Conservation (phyloP, 1,139 yeast species). For the Kodamaea suecica region DNA sequence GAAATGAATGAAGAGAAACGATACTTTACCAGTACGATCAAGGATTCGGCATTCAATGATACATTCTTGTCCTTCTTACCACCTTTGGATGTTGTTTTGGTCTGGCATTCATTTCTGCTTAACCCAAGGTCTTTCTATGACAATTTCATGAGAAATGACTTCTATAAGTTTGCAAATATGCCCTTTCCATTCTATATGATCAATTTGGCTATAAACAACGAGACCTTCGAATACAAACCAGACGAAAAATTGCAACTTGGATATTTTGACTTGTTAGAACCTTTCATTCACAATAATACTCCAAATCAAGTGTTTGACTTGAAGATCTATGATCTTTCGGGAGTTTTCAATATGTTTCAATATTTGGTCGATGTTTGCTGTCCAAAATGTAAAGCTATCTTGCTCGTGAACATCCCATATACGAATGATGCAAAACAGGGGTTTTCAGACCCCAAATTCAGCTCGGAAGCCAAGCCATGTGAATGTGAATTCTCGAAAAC, state of each 20-base stretch:
- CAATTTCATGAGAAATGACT: constrained; percentile 21
- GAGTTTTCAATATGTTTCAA: constrained; percentile 5
- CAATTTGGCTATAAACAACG: constrained; percentile 17
- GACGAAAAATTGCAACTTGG: constrained; percentile 1
- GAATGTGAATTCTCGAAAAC: not conserved
- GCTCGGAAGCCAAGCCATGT: not conserved
- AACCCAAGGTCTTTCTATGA: constrained; percentile 27
- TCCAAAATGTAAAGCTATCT: constrained; percentile 17
- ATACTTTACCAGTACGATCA: not conserved
- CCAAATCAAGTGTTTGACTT: constrained; percentile 5
- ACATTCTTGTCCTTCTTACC: constrained; percentile 17
- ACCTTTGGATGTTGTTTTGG: constrained; percentile 34
- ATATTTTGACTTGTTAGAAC: constrained; percentile 4
- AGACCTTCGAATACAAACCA: constrained; percentile 18
- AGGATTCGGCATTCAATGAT: constrained; percentile 2
- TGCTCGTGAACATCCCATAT: constrained; percentile 15
- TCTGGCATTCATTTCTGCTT: constrained; percentile 34
- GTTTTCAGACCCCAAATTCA: constrained; percentile 19
- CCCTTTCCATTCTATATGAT: constrained; percentile 26
- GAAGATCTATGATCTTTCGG: constrained; percentile 2
- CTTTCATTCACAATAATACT: constrained; percentile 1
- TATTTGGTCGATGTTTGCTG: constrained; percentile 14
- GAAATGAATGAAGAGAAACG: constrained; percentile 1
- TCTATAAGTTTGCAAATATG: constrained; percentile 17
- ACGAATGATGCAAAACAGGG: constrained; percentile 18